Conservation (phyloP, 257 asterid genomes). For the Solanum corneliomulleri region DNA sequence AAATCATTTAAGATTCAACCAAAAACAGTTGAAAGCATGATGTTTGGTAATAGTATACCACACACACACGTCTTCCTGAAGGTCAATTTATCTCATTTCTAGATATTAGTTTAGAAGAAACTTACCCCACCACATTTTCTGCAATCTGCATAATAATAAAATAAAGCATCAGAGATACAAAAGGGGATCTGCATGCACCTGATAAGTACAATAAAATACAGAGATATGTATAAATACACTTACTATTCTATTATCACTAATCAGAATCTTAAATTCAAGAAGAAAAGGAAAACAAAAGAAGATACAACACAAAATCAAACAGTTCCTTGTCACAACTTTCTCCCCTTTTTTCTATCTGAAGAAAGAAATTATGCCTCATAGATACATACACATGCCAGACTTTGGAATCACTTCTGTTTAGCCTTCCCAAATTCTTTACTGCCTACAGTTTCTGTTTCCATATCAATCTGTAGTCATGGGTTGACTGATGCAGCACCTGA, state of each 20-base stretch:
- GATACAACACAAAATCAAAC: constrained; percentile 37
- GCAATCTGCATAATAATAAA: neutral
- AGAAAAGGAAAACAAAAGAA: constrained; percentile 14
- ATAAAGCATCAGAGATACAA: neutral
- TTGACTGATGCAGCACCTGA: constrained; percentile 91
- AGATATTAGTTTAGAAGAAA: neutral
- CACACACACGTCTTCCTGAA: neutral
- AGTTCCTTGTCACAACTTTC: constrained; percentile 28
- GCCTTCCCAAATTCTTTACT: constrained; percentile 22
- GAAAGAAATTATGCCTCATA: constrained; percentile 42
- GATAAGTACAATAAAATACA: neutral
- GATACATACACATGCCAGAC: constrained; percentile 57
- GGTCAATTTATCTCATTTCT: neutral
- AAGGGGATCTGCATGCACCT: neutral
- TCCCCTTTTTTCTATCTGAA: constrained; percentile 36
- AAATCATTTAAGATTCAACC: no score
- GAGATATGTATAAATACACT: constrained; percentile 25
- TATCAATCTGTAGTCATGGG: constrained; percentile 79
- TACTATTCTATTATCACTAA: constrained; percentile 45
- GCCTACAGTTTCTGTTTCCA: constrained; percentile 6
- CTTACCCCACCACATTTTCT: neutral
- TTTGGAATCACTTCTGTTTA: constrained; percentile 9
- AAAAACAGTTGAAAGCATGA: neutral
- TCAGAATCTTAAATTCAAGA: constrained; percentile 31
- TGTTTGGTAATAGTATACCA: neutral